Conservation (phyloP, 2,329 filamentous ascomycete species). For the Teratosphaeria epicoccoides region DNA sequence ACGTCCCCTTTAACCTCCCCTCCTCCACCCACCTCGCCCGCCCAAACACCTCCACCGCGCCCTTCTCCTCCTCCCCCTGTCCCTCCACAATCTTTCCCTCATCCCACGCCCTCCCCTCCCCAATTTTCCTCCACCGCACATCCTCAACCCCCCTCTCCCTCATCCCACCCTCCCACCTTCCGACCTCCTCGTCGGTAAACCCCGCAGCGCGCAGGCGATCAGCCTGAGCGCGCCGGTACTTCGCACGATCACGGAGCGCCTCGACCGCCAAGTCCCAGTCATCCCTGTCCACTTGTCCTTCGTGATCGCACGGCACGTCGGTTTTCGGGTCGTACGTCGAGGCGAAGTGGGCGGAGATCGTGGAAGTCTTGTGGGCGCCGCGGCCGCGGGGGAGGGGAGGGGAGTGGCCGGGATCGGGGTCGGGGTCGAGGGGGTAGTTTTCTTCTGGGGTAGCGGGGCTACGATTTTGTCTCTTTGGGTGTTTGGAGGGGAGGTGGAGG, state of each 20-base stretch:
- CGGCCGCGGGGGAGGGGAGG: constrained; percentile 51
- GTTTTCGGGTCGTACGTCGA: constrained; percentile 48
- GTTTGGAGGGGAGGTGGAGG: not conserved
- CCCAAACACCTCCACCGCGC: too few relatives aligned
- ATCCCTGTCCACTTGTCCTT: constrained; percentile 39
- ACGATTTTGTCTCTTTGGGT: not conserved
- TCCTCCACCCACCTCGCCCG: too few relatives aligned
- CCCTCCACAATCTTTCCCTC: constrained; percentile 52
- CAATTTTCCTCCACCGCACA: constrained; percentile 25
- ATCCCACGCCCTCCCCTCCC: constrained; percentile 57
- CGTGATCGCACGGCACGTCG: constrained; percentile 40
- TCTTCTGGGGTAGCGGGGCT: not conserved
- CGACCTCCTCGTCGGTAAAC: constrained; percentile 64
- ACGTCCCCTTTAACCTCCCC: too few relatives aligned
- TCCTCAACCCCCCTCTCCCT: constrained; percentile 49
- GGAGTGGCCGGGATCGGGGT: not conserved
- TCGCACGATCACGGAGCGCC: constrained; percentile 65
- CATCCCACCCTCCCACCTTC: constrained; percentile 53
- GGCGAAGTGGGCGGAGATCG: constrained; percentile 74
- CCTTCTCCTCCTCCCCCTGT: constrained; percentile 34
- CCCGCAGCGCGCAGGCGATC: constrained; percentile 67
- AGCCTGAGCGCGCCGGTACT: constrained; percentile 64
- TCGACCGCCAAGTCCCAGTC: constrained; percentile 76
- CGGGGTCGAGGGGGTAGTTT: not conserved
- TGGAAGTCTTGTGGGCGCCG: constrained; percentile 47